Percentiles rank a stretch among this genome's conserved stretches.
These are phyloP conservation scores for Stylonectria norvegica DNA, from an alignment of 2,329 filamentous ascomycete genomes.

Conservation along the genomic window DNA sequence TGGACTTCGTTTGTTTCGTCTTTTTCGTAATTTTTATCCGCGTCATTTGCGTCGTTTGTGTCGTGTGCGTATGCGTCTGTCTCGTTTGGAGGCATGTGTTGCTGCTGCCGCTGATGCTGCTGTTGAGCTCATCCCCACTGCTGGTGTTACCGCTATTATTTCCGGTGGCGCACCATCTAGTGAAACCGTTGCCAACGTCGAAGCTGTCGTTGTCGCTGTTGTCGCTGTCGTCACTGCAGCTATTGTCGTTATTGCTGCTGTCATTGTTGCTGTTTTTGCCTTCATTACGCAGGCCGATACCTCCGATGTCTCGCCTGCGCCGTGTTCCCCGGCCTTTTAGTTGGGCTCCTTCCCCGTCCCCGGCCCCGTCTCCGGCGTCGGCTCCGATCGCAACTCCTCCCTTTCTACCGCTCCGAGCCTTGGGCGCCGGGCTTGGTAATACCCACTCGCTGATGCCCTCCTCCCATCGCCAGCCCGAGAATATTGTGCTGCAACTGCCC, in stretches of 20 bases:
- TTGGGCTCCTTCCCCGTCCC: not conserved
- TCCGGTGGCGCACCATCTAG: too few relatives aligned
- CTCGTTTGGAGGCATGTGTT: not conserved
- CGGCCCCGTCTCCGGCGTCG: slow-evolving; percentile 1
- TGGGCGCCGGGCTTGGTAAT: slow-evolving; percentile 15
- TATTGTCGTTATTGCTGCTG: not conserved
- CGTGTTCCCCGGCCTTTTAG: not conserved
- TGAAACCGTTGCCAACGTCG: too few relatives aligned
- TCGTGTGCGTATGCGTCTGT: too few relatives aligned
- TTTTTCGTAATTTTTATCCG: not conserved
- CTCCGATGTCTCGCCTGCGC: not conserved
- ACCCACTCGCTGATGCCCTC: slow-evolving; percentile 42
- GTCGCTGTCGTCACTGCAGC: slow-evolving; percentile 8
- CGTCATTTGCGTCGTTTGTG: not conserved
- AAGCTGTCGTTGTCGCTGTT: slow-evolving; percentile 9
- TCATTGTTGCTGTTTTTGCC: not conserved
- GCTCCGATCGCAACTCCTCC: slow-evolving; percentile 1
- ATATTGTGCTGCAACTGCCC: slow-evolving; percentile 21
- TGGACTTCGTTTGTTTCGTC: not conserved
- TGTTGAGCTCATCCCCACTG: slow-evolving; percentile 23
- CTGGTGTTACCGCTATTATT: slow-evolving; percentile 12
- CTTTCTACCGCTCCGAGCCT: slow-evolving; percentile 7
- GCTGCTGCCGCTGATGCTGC: not conserved
- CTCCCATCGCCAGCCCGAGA: slow-evolving; percentile 39
- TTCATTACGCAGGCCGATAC: not conserved